Percentiles rank a stretch among this genome's conserved stretches.
Conservation (phyloP, 768 basidiomycete species). For the Solioccasus polychromus region DNA sequence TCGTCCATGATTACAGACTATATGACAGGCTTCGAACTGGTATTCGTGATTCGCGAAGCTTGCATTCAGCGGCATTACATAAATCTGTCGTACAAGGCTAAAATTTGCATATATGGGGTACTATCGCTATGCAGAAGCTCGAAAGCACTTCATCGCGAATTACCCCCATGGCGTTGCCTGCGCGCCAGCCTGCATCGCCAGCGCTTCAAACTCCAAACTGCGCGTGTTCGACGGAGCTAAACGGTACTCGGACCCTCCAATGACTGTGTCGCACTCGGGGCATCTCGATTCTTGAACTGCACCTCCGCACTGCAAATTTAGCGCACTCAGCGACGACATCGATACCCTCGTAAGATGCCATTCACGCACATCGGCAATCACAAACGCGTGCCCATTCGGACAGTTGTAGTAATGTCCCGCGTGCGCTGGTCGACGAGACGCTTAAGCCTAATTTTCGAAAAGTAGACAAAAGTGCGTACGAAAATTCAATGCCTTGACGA, state of each 20-base stretch:
- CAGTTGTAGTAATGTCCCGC: slow-evolving; percentile 50
- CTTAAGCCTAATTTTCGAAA: not conserved
- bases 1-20: too few relatives aligned
- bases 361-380: slow-evolving; percentile 49
- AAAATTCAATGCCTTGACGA: slow-evolving; percentile 52
- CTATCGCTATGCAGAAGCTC: too few relatives aligned
- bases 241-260: slow-evolving; percentile 48
- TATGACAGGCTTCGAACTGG: too few relatives aligned
- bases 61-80: too few relatives aligned
- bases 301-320: slow-evolving; percentile 49
- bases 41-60: too few relatives aligned
- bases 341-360: too few relatives aligned
- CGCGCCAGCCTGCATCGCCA: slow-evolving; percentile 36
- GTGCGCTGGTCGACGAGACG: slow-evolving; percentile 24
- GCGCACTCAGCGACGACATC: not conserved
- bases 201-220: slow-evolving; percentile 44
- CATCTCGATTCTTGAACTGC: slow-evolving; percentile 47
- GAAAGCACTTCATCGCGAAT: too few relatives aligned
- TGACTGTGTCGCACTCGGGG: slow-evolving; percentile 53
- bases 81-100: too few relatives aligned
- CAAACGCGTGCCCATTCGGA: slow-evolving; percentile 60
- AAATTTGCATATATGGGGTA: too few relatives aligned
- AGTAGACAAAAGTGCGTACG: slow-evolving; percentile 26
- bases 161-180: slow-evolving; percentile 29
- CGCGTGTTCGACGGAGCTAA: slow-evolving; percentile 43